Evolutionary conservation across 2,329 filamentous ascomycete species (phyloP), one percentile per base, ranked within the genome.

Genomic region (Fusarium zealandicum): DNA sequence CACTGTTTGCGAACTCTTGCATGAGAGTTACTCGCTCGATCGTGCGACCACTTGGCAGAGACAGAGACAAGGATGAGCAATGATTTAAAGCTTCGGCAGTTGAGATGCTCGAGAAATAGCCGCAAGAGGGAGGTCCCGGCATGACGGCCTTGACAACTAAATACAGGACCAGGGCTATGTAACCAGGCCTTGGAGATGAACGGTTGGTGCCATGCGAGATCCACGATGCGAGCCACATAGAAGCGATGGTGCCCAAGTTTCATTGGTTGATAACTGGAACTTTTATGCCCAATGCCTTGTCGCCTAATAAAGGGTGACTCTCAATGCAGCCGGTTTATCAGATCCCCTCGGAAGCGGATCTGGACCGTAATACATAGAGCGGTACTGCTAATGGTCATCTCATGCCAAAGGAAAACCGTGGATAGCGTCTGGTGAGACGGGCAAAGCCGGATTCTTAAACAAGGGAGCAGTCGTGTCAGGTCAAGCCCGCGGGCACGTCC

Each of bases 141-240:
- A 22, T 8, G 13, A 17, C 16, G 17, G 36, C 42, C 27, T 44
- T 33, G 31, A 17, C 25, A 46, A 46, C 38, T 49, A 36, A 36
- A 35, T 33, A 37, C 42, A 55, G 37, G 48, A 51, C 31, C 30
- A 38, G 52, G 37, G 44, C 43, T 44, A 20, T 48, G 45, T n/a
- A 54, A 31, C 40, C 37, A 49, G 38, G 43, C 36, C n/a, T 46
- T 56, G 37, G 38, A 56, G 45, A 64, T 45, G 55, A 58, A 58
- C 18, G 35, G 25, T 45, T 32, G 46, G 51, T 54, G 20, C 28
- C 10, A 64, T 62, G 47, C 30, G 33, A 39, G 39, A 58, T 59
- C 37, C 32, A 51, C 54, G 52, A 49, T 43, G 25, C 32, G 20
- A 45, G 20, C 11, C 36, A 39, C 38, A 41, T 31, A 33, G 36